phyloP scores from a whole-genome alignment of 257 asterid genomes.

The Solanum clarkiae region DNA sequence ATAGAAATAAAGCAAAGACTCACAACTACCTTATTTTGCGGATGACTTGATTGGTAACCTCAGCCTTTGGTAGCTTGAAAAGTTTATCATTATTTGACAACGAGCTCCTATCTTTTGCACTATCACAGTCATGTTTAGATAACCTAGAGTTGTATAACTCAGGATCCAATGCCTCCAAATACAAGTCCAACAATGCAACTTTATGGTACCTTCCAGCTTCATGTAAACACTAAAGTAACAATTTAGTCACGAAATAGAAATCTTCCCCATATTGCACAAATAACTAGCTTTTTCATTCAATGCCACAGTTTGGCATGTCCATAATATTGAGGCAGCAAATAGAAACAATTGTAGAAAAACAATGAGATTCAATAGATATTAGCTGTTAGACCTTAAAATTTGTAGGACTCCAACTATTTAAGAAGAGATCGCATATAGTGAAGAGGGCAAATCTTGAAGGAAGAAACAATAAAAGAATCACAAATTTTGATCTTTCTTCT shows the following conservation, averaged over 20 bases:
- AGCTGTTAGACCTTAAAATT: background rate
- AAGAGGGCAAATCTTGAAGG: background rate
- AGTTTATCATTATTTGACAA: conserved; percentile 13
- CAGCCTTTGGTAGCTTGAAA: conserved; percentile 24
- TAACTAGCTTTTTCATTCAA: background rate
- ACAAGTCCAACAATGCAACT: conserved; percentile 54
- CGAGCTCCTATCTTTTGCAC: conserved; percentile 16
- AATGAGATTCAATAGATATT: background rate
- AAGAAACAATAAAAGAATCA: background rate
- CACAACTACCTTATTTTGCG: conserved; percentile 44
- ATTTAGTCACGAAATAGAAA: conserved; percentile 8
- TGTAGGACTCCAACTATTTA: background rate
- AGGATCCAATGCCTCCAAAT: conserved; percentile 60
- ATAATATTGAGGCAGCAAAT: background rate
- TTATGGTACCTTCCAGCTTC: conserved; percentile 65
- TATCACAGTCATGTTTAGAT: conserved; percentile 17
- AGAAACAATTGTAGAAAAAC: background rate
- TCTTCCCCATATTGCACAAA: background rate
- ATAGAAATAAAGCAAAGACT: background rate
- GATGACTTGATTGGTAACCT: conserved; percentile 34
- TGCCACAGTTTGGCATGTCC: background rate
- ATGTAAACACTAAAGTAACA: conserved; percentile 42
- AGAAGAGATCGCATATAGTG: background rate
- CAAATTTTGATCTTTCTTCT: background rate
- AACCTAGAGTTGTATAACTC: conserved; percentile 21